These are phyloP conservation scores for Calonectria naviculata DNA, from an alignment of 2,329 filamentous ascomycete genomes.

Conservation along the genomic window DNA sequence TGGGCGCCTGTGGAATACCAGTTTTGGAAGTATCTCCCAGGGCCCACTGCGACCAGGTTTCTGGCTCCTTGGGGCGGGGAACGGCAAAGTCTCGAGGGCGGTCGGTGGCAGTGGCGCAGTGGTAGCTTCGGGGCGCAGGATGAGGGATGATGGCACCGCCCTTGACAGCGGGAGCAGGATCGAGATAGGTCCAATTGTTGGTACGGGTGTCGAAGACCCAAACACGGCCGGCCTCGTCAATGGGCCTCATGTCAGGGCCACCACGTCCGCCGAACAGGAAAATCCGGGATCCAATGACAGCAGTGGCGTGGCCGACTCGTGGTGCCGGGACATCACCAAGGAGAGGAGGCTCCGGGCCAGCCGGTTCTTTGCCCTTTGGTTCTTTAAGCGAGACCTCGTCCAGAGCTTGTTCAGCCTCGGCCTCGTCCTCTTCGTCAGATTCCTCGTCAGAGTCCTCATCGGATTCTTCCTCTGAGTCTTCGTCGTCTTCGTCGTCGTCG, in stretches of 20 bases:
- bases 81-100: conserved; percentile 64
- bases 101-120: conserved; percentile 68
- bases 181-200: conserved; percentile 73
- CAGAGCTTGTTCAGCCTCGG: conserved; percentile 47
- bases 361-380: conserved; percentile 54
- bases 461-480: conserved; percentile 26
- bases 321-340: conserved; percentile 68
- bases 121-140: conserved; percentile 78
- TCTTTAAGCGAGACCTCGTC: conserved; percentile 53
- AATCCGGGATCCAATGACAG: conserved; percentile 75
- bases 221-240: conserved; percentile 79
- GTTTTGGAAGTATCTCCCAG: conserved; percentile 64
- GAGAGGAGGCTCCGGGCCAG: conserved; percentile 36
- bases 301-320: conserved; percentile 79
- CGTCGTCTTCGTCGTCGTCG: conserved; percentile 37
- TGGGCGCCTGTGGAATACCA: conserved; percentile 69
- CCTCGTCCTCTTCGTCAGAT: conserved; percentile 22
- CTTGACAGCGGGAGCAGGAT: conserved; percentile 62
- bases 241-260: conserved; percentile 73
- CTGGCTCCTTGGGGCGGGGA: conserved; percentile 48
- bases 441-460: conserved; percentile 25
- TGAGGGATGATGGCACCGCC: conserved; percentile 52
- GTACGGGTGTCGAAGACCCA: conserved; percentile 79
- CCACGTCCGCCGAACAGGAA: conserved; percentile 87
- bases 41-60: conserved; percentile 67